Percentiles rank a stretch among this genome's conserved stretches.
Conservation (phyloP, 805 yeast genomes). For the Myxozyma monticola region DNA sequence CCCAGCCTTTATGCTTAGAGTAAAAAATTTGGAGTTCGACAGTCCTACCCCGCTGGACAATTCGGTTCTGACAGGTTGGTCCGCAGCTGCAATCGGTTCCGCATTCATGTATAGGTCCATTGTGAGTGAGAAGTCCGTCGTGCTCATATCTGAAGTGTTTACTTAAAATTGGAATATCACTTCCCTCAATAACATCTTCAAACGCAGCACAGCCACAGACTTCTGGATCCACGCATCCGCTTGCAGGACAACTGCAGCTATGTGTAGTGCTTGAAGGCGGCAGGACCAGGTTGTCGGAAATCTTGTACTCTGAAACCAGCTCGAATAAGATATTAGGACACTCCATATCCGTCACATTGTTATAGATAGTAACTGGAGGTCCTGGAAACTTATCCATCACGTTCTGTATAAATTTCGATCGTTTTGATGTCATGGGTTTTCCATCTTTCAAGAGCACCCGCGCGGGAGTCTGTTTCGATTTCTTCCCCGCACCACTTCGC, state of each 20-base stretch:
- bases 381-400: conserved; percentile 6
- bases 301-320: conserved; percentile 1
- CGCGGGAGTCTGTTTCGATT: neutral
- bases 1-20: conserved; percentile 26
- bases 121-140: conserved; percentile 12
- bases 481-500: too few relatives aligned
- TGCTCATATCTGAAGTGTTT: neutral
- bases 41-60: conserved; percentile 21
- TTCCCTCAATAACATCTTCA: conserved; percentile 4
- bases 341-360: conserved; percentile 3
- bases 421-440: neutral
- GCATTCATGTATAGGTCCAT: conserved; percentile 24
- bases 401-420: conserved; percentile 3
- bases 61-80: conserved; percentile 15
- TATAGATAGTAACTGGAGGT: conserved; percentile 5
- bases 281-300: neutral
- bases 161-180: neutral
- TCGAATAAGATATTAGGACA: conserved; percentile 1
- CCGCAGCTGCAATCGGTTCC: conserved; percentile 16
- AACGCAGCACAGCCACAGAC: neutral
- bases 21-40: conserved; percentile 24
- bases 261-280: neutral
- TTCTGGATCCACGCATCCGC: conserved; percentile 9
- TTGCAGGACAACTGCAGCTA: conserved; percentile 2
- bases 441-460: conserved; percentile 1